Conservation (phyloP, 1,284 basidiomycete genomes). For the Apiotrichum porosum region DNA sequence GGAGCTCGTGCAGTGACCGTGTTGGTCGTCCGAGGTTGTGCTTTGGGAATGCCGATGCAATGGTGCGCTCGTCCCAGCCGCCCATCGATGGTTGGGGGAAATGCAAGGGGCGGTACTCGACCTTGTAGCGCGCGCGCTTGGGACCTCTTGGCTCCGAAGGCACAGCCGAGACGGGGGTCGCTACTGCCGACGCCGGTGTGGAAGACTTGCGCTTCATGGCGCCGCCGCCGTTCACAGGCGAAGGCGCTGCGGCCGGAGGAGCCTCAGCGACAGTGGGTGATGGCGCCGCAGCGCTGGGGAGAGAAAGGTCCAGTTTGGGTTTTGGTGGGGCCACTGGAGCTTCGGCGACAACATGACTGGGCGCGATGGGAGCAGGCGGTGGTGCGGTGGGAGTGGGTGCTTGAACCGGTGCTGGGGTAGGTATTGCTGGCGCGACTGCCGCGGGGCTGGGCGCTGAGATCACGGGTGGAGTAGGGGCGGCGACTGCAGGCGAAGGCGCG, state of each 20-base stretch:
- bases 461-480: neutral
- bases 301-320: too few species aligned
- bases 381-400: too few species aligned
- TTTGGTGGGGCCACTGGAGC: too few species aligned
- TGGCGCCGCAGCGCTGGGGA: neutral
- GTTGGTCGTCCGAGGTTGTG: conserved; percentile 58
- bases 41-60: conserved; percentile 60
- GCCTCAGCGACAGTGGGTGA: neutral
- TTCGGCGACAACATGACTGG: too few species aligned
- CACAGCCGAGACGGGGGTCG: too few species aligned
- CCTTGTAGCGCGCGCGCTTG: conserved; percentile 63
- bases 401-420: neutral
- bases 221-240: neutral
- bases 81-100: conserved; percentile 74
- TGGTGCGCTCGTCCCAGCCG: conserved; percentile 71
- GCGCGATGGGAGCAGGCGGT: neutral
- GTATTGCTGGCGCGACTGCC: neutral
- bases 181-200: too few species aligned
- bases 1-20: conserved; percentile 52
- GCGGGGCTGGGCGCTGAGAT: neutral
- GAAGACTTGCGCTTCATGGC: too few species aligned
- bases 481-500: neutral
- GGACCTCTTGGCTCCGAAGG: conserved; percentile 4
- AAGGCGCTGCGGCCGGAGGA: neutral
- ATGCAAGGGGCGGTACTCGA: conserved; percentile 82